Percentiles rank a stretch among this genome's conserved stretches.
These are phyloP conservation scores for Tuber calosporum DNA, from an alignment of 495 filamentous ascomycete species.

Conservation along the genomic window DNA sequence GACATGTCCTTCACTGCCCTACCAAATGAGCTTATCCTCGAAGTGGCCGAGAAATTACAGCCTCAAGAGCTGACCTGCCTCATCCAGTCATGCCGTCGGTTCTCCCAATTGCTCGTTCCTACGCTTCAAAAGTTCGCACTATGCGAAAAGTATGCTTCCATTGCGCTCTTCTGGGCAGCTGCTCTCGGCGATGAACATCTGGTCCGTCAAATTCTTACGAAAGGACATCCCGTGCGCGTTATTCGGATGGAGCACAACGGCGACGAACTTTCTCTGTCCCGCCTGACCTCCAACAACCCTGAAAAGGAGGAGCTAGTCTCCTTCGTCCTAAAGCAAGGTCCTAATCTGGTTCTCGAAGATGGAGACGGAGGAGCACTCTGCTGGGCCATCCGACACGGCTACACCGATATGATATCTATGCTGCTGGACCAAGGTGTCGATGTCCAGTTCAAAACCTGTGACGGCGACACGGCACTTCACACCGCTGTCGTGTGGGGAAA, in stretches of 20 bases:
- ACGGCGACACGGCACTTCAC: not conserved
- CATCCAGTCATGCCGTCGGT: not conserved
- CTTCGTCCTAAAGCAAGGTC: not conserved
- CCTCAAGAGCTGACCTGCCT: not conserved
- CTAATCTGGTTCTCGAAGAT: not conserved
- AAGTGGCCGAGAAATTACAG: conserved; percentile 4
- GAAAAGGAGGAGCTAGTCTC: not conserved
- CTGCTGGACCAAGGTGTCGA: conserved; percentile 7
- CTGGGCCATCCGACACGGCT: conserved; percentile 8
- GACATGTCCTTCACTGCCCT: not conserved
- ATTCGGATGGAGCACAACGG: not conserved
- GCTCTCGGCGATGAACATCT: conserved; percentile 5
- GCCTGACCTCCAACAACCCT: not conserved
- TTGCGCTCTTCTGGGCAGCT: conserved; percentile 10
- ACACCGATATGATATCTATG: not conserved
- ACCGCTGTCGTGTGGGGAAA: not conserved
- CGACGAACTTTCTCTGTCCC: not conserved
- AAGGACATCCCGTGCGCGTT: conserved; percentile 2
- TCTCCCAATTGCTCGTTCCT: not conserved
- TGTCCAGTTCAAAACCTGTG: not conserved
- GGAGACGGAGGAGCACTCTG: not conserved
- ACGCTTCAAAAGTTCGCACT: conserved; percentile 3
- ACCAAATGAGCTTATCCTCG: not conserved
- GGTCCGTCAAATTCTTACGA: not conserved
- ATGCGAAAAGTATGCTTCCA: not conserved